Evolutionary conservation across 179 eudicot species (phyloP), one percentile per base, ranked within the genome.

Genomic region (Silene coronaria): DNA sequence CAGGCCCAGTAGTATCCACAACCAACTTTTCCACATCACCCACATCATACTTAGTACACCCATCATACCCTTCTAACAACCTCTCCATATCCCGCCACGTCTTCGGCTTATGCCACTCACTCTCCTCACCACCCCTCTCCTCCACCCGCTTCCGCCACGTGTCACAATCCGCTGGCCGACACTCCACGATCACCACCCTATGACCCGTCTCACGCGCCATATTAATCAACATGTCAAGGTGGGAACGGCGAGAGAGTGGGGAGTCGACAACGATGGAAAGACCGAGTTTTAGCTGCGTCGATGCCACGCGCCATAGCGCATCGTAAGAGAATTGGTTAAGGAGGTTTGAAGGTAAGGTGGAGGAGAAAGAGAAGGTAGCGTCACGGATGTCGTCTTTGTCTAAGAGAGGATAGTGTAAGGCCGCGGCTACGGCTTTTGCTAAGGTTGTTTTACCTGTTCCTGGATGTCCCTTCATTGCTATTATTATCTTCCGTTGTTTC

Each of bases 391-490:
- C 93, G 87, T 92, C 97, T 75, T 90, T 89, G 87, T 90, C 96
- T 53, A 92, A 26, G 42, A 92, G 86, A 2, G 96, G 93, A 80
- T 79, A 83, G n/a, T 55, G 77, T 68, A 90, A 84, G 23, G 83
- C 17, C 24, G 80, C 10, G 64, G 97, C 86, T n/a, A 91, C 34
- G 84, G 86, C 79, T 38, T 58, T 68, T 32, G 97, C 97, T 1
- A 90, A 58, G 0, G 96, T 92, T 80, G 81, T 84, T 67, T 92
- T 92, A 1, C 97, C 97, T 2, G 89, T 85, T 26, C 91, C 96
- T 17, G 97, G 97, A 75, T 92, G 96, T n/a, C 97, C 97, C 51
- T 92, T 92, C 96, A 92, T 88, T 3, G 93, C 96, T 73, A 92
- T 61, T 27, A 86, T 75, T 14, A 84, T 32, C 67, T 80, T 84